These are phyloP conservation scores for Paraleonurus japonicus DNA, from an alignment of 257 asterid genomes.

Conservation along the genomic window DNA sequence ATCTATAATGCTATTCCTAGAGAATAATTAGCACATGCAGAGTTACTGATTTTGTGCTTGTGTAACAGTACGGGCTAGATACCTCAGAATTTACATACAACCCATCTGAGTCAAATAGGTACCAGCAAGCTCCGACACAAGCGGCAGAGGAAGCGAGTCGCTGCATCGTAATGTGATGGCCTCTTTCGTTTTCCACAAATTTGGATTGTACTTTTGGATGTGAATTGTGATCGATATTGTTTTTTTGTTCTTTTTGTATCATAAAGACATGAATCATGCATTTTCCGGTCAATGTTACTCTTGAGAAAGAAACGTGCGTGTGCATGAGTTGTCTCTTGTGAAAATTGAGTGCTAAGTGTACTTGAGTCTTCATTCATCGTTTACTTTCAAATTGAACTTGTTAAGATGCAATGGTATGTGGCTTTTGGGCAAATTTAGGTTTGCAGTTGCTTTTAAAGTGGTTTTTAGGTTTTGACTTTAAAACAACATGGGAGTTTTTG, in stretches of 20 bases:
- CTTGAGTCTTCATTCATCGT: neutral
- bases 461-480: too few relatives aligned
- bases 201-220: neutral
- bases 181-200: conserved; percentile 24
- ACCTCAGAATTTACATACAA: conserved; percentile 94
- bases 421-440: neutral
- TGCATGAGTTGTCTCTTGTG: neutral
- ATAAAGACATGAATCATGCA: neutral
- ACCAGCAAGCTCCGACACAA: conserved; percentile 60
- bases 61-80: conserved; percentile 88
- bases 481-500: too few relatives aligned
- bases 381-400: neutral
- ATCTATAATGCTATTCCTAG: neutral
- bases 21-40: neutral
- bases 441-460: neutral
- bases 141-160: conserved; percentile 73
- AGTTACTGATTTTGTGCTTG: conserved; percentile 24
- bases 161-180: conserved; percentile 78
- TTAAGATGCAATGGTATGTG: neutral
- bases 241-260: neutral
- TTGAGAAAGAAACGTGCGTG: neutral
- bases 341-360: neutral
- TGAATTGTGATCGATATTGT: neutral
- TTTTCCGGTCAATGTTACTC: neutral
- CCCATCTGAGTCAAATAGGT: conserved; percentile 77